Conservation (phyloP, 306 rosid genomes). For the Prunus salicina region DNA sequence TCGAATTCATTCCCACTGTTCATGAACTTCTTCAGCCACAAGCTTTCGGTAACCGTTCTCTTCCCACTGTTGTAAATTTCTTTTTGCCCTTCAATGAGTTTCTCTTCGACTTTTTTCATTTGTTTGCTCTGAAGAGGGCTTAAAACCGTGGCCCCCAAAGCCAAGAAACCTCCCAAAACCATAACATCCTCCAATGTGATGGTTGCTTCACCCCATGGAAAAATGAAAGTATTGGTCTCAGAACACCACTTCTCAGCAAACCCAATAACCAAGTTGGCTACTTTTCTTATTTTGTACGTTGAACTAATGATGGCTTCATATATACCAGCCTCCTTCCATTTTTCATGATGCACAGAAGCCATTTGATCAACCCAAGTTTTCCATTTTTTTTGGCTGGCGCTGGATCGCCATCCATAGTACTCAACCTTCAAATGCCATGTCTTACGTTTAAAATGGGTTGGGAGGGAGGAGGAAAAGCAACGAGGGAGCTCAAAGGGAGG, state of each 20-base stretch:
- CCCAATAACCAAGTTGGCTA: neutral
- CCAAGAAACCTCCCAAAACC: conserved; percentile 40
- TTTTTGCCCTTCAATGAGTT: conserved; percentile 2
- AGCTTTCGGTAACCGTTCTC: too few species aligned
- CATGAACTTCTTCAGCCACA: conserved; percentile 32
- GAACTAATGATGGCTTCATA: conserved; percentile 22
- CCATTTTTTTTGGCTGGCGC: neutral
- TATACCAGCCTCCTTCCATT: conserved; percentile 15
- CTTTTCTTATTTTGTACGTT: neutral
- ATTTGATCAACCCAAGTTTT: conserved; percentile 15
- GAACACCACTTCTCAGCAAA: conserved; percentile 20
- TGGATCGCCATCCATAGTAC: conserved; percentile 1
- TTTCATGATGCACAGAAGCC: conserved; percentile 30
- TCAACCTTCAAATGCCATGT: neutral
- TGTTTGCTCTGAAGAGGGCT: conserved; percentile 12
- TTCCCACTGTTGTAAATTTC: too few species aligned
- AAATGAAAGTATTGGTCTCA: conserved; percentile 18
- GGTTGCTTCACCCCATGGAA: conserved; percentile 37
- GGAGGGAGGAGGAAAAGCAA: neutral
- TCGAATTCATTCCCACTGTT: conserved; percentile 40
- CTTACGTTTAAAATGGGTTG: neutral
- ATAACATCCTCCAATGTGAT: conserved; percentile 22
- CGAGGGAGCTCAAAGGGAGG: neutral
- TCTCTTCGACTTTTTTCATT: conserved; percentile 25
- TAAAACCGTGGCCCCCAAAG: conserved; percentile 26